Conservation (phyloP, 2,329 filamentous ascomycete species). For the Leptographium lundbergii region DNA sequence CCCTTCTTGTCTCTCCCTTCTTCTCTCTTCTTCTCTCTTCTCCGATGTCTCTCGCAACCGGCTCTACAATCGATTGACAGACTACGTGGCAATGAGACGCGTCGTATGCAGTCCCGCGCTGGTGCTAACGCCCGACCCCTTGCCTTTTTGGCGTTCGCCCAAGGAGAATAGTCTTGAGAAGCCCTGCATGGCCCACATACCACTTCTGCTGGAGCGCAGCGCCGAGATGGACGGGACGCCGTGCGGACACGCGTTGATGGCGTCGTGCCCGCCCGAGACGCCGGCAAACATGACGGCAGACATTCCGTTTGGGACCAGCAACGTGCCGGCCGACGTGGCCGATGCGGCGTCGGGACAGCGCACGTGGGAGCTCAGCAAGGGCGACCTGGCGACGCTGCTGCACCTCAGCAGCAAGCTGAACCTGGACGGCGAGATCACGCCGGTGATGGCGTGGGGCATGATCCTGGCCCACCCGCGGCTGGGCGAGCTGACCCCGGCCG, state of each 20-base stretch:
- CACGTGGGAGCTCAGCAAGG: conserved; percentile 59
- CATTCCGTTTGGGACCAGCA: conserved; percentile 38
- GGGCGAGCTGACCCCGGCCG: conserved; percentile 48
- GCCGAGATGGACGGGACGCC: conserved; percentile 50
- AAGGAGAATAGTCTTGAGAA: conserved; percentile 58
- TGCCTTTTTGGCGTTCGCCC: conserved; percentile 16
- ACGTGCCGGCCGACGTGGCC: conserved; percentile 16
- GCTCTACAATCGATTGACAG: too few relatives aligned
- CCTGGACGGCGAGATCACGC: conserved; percentile 82
- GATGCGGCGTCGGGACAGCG: conserved; percentile 42
- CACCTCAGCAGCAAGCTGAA: conserved; percentile 74
- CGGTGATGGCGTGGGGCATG: conserved; percentile 88
- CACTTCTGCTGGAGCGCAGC: conserved; percentile 56
- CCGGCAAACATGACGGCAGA: conserved; percentile 35
- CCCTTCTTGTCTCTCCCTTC: not conserved
- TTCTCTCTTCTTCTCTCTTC: not conserved
- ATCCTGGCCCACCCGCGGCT: conserved; percentile 62
- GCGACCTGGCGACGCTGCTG: conserved; percentile 67
- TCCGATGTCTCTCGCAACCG: too few relatives aligned
- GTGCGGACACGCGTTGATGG: conserved; percentile 89
- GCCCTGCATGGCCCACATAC: conserved; percentile 85
- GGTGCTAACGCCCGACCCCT: not conserved
- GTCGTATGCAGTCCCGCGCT: too few relatives aligned
- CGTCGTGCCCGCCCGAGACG: conserved; percentile 66
- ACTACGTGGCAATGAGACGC: too few relatives aligned